Percentiles rank a stretch among this genome's conserved stretches.
These are phyloP conservation scores for Lachnellula cervina DNA, from an alignment of 2,329 filamentous ascomycete species.

Conservation along the genomic window DNA sequence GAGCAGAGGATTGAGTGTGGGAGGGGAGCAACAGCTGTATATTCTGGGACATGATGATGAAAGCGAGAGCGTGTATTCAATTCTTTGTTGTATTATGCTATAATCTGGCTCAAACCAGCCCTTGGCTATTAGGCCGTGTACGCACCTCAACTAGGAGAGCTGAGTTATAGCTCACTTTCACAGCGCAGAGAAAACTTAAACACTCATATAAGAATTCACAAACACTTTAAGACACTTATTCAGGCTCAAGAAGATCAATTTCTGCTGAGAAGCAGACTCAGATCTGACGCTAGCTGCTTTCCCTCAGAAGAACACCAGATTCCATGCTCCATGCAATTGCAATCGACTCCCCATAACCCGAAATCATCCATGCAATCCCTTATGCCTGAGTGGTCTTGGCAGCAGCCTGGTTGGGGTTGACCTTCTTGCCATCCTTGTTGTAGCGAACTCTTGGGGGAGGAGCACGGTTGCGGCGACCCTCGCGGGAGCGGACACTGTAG, in stretches of 20 bases:
- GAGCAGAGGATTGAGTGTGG: constrained; percentile 91
- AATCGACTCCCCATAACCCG: constrained; percentile 19
- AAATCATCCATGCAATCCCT: constrained; percentile 9
- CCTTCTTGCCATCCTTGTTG: constrained; percentile 99
- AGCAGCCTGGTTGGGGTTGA: constrained; percentile 50
- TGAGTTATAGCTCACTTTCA: neutral
- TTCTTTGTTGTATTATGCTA: neutral
- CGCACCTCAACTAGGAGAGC: neutral
- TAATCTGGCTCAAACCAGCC: neutral
- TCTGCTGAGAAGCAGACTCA: constrained; percentile 13
- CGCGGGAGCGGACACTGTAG: constrained; percentile 87
- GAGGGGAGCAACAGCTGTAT: constrained; percentile 74
- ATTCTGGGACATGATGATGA: constrained; percentile 49
- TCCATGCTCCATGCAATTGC: constrained; percentile 9
- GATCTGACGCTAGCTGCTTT: constrained; percentile 15
- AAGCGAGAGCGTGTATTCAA: neutral
- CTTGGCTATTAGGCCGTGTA: constrained; percentile 1
- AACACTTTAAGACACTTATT: neutral
- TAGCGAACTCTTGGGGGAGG: constrained; percentile 95
- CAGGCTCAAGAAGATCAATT: neutral
- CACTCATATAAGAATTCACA: neutral
- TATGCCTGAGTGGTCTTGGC: constrained; percentile 32
- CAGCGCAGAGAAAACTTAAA: neutral
- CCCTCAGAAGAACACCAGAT: constrained; percentile 8
- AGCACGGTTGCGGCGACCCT: constrained; percentile 97